These are phyloP conservation scores for Candida anutae DNA, from an alignment of 1,139 yeast genomes.

Conservation along the genomic window DNA sequence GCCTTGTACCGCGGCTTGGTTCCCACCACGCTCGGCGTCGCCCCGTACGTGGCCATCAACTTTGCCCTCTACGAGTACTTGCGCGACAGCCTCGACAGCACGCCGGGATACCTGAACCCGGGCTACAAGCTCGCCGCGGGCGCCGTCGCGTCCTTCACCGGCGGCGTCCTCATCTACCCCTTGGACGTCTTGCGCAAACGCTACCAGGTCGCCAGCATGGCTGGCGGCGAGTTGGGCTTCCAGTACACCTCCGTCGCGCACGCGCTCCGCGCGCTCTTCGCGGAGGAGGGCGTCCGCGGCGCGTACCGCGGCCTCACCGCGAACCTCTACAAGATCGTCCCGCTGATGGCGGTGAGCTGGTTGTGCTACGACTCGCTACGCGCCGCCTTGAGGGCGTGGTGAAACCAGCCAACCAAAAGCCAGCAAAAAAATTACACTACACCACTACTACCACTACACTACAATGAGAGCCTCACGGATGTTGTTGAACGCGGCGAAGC, in stretches of 20 bases:
- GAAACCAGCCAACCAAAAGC: neutral
- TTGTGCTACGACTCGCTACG: constrained; percentile 57
- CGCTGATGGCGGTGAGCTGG: constrained; percentile 96
- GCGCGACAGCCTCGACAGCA: constrained; percentile 45
- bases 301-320: constrained; percentile 86
- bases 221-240: constrained; percentile 72
- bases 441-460: neutral
- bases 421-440: neutral
- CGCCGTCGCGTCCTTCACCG: constrained; percentile 59
- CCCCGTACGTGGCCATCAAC: constrained; percentile 91
- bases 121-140: constrained; percentile 66
- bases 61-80: constrained; percentile 83
- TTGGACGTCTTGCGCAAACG: constrained; percentile 82
- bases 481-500: constrained; percentile 44
- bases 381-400: neutral
- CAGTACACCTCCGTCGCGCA: constrained; percentile 65
- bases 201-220: constrained; percentile 85
- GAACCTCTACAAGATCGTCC: constrained; percentile 82
- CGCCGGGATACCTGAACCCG: constrained; percentile 35
- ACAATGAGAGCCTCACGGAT: constrained; percentile 51
- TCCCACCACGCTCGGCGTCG: constrained; percentile 90
- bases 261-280: constrained; percentile 62
- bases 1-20: constrained; percentile 80
- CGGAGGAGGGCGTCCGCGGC: constrained; percentile 70
- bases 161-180: constrained; percentile 86